Base-by-base conservation (phyloP, 1,284 basidiomycete species). In the Wallemia ichthyophaga region DNA sequence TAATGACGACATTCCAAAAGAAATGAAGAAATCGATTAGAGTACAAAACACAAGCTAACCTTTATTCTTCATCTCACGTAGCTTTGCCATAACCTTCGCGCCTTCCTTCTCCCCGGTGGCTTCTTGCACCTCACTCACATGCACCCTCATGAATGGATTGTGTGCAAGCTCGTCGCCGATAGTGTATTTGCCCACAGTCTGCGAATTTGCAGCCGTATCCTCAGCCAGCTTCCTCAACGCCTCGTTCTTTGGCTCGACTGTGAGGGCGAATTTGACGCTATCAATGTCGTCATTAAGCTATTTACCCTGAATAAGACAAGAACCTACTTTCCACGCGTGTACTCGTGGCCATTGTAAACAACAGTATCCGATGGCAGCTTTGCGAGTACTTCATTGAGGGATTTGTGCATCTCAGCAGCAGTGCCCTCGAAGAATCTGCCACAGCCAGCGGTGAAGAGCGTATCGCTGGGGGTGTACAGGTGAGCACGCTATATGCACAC, bases 301-400 rank as follows among this genome's bases (percentile, higher is more conserved):
- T 31, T 33, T 32, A 1, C 24, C n/a, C 13, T 27, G 9, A 2
- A 24, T 19, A 19, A n/a, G 60, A 66, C 65, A 27, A 25, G 61
- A 33, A 28, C n/a, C 37, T 37, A 31, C 25, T 75, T 87, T 53
- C 76, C 76, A 5, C 70, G 71, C 2, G 88, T 91, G 72, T 91
- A 94, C 70, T 94, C 89, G 71, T 98, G 92, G 0, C 92, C 92
- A 65, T 83, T 82, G 72, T 83, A 89, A 7, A 88, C 81, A 57
- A 85, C 67, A 0, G 92, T 95, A 61, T 81, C 73, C 62, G 81
- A 74, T 0, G 91, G 89, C 11, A 98, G 75, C 0, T 75, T 75
- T 15, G 65, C 63, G 27, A 71, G 57, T 55, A n/a, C 60, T 56
- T 25, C 21, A 24, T 56, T 25, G 9, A n/a, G 54, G 17, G 33